phyloP scores from a whole-genome alignment of 2,329 filamentous ascomycete genomes.

The Fonsecaea multimorphosa region DNA sequence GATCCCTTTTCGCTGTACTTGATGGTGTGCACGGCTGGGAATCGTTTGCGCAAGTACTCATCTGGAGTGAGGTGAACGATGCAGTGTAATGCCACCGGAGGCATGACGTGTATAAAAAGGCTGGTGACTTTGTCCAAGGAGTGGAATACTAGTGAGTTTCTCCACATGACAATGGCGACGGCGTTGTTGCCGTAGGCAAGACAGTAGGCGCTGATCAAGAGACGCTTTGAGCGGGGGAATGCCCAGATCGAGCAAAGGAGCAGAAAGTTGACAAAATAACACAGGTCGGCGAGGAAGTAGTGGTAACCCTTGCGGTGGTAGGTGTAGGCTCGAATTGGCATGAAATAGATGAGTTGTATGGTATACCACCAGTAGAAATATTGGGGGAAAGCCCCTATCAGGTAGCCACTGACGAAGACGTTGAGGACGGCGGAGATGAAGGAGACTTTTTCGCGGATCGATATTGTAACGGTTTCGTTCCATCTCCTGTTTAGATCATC shows the following conservation, averaged over 20 bases:
- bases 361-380: slow-evolving; percentile 95
- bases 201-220: slow-evolving; percentile 92
- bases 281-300: slow-evolving; percentile 96
- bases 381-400: slow-evolving; percentile 84
- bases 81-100: slow-evolving; percentile 89
- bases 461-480: slow-evolving; percentile 89
- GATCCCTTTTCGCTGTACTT: slow-evolving; percentile 72
- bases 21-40: slow-evolving; percentile 85
- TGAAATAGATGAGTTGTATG: slow-evolving; percentile 85
- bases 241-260: slow-evolving; percentile 83
- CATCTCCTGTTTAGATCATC: slow-evolving; percentile 83
- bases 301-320: slow-evolving; percentile 93
- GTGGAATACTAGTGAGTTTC: slow-evolving; percentile 97
- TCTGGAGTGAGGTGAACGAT: slow-evolving; percentile 80
- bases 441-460: slow-evolving; percentile 87
- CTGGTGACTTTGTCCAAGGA: slow-evolving; percentile 96
- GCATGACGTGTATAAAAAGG: slow-evolving; percentile 99
- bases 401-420: slow-evolving; percentile 93
- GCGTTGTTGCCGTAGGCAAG: slow-evolving; percentile 96
- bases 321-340: slow-evolving; percentile 91
- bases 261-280: slow-evolving; percentile 96
- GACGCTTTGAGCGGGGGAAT: slow-evolving; percentile 85
- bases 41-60: slow-evolving; percentile 69
- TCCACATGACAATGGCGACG: slow-evolving; percentile 98
- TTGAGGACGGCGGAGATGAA: slow-evolving; percentile 97